Evolutionary conservation across 2,329 filamentous ascomycete genomes (phyloP), one percentile per base, ranked within the genome.

Genomic region (Xylariomycetidae sp.): DNA sequence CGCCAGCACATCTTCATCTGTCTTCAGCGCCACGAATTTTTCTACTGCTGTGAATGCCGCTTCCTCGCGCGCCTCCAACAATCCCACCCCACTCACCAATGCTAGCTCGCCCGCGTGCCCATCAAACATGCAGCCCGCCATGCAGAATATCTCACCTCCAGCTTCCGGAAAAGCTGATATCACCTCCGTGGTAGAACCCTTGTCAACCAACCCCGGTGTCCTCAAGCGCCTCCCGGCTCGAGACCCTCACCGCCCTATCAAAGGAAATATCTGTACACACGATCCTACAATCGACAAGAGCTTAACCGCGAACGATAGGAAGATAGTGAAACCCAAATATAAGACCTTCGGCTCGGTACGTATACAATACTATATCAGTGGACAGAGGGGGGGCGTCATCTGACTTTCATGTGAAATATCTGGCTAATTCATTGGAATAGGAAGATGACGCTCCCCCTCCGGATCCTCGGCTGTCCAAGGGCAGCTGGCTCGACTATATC

Each of bases 391-490:
- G 76, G 64, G 70, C 69, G 77, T 80, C 77, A 77, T 79, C 72
- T 70, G 62, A 57, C 62, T 61, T 58, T 56, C 61, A 59, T 66
- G 63, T 58, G 53, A 57, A 53, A 62, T 53, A 53, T 47, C 54
- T 73, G 72, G 74, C 76, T 80, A 81, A 80, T 74, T 53, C 48
- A 57, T 58, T 66, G 8, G 68, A 70, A 66, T 74, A 85, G 79
- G 78, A 85, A 74, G 82, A 89, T 79, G 82, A 88, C 67, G 75
- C 77, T 68, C 77, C 79, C 62, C 78, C 85, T 56, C 67, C 77
- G 47, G 92, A 98, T 62, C 92, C 92, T 45, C 85, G 92, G 52
- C 70, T 94, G 40, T 77, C 77, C 51, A 68, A 82, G 64, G 63
- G 82, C 50, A 85, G 81, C 46, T 69, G 70, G 48, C 56, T 81